Evolutionary conservation across 352 stramenopile species (phyloP).

Genomic region (Phytophthora colocasiae): DNA sequence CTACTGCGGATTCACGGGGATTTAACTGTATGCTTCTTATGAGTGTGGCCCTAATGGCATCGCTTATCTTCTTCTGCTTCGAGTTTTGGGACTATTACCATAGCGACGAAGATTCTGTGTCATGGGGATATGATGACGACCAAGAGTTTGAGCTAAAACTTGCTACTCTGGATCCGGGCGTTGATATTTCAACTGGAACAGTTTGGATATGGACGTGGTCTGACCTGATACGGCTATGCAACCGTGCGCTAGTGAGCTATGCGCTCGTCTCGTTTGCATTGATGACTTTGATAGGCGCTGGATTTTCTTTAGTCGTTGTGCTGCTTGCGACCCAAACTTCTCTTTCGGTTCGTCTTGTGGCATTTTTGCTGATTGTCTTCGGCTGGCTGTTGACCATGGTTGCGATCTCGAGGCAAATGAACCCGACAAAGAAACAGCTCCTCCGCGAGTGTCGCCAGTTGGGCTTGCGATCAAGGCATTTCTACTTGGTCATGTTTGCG

Average conservation of each 20-base stretch:
- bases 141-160: constrained; percentile 48
- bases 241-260: constrained; percentile 35
- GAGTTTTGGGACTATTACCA: constrained; percentile 45
- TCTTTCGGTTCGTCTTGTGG: constrained; percentile 44
- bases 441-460: constrained; percentile 42
- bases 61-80: constrained; percentile 57
- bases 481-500: constrained; percentile 39
- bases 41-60: constrained; percentile 44
- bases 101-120: neutral
- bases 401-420: constrained; percentile 49
- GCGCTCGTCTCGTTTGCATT: constrained; percentile 36
- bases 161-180: constrained; percentile 24
- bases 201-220: constrained; percentile 35
- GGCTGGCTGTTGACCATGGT: constrained; percentile 59
- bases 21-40: constrained; percentile 50
- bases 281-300: constrained; percentile 35
- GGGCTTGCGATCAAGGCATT: constrained; percentile 43
- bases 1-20: constrained; percentile 17
- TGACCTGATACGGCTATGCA: constrained; percentile 39
- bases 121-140: neutral
- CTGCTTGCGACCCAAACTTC: constrained; percentile 36
- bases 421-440: constrained; percentile 48
- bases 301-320: constrained; percentile 35
- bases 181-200: constrained; percentile 23
- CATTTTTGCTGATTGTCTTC: constrained; percentile 52